Base-by-base conservation (phyloP, 2,329 filamentous ascomycete species). In the Colletotrichum falcatum region DNA sequence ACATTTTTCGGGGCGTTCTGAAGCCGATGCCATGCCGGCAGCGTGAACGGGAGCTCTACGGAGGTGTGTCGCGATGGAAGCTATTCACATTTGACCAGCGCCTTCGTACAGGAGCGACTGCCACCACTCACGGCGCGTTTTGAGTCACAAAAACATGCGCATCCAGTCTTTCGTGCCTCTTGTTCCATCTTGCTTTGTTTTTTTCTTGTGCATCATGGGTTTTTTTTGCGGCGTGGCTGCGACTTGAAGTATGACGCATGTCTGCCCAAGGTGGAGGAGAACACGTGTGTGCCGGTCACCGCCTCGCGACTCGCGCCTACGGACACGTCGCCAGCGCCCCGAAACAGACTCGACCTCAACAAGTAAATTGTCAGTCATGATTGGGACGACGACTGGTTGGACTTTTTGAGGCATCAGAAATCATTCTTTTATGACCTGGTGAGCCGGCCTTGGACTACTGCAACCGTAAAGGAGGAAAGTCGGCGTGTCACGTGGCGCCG, bases 251-350 rank as follows among this genome's bases (percentile, higher is more conserved):
- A 39, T 39, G 58, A 70, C 64, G 67, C 67, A 70, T 67, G 67
- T 30, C 23, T 67, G 66, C 67, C 67, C 64, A 62, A 70, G 61
- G 63, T 70, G 67, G 64, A 70, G 67, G 67, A 67, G 67, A 70
- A 70, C 67, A 70, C 64, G 67, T 70, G 67, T 70, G 58, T 46
- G 49, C 46, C 18, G 18, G 63, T 62, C 64, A 62, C 51, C 58
- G 53, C 46, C 60, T 67, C 39, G 18, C 14, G 35, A 44, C 33
- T 53, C 59, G 33, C 16, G 51, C n/a, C 37, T 53, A 26, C 56
- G 58, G 39, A 39, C 58, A 62, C 42, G 46, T 61, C 58, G 44
- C 33, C 44, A 49, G 20, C 58, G 14, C 9, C 28, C 26, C 20
- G n/a, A 26, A 35, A 59, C 26, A n/a, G 11, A 16, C 37, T 8